A percentile compares a stretch with the other conserved stretches of the same genome.
These are phyloP conservation scores for Emergomyces africanus DNA, from an alignment of 2,329 filamentous ascomycete genomes.

Conservation along the genomic window DNA sequence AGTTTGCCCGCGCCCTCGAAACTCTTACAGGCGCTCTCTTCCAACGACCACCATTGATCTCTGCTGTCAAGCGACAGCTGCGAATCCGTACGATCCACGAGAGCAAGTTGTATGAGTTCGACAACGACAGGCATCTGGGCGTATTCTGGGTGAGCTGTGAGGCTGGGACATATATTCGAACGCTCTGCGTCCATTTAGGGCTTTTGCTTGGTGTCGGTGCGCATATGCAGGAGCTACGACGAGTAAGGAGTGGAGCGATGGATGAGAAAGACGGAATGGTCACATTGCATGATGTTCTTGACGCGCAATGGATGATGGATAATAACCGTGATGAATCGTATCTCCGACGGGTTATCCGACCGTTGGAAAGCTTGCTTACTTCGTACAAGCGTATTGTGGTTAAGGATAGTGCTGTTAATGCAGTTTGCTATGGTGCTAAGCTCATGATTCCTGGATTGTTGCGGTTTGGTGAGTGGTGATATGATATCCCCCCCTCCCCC, in stretches of 20 bases:
- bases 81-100: conserved; percentile 98
- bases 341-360: conserved; percentile 79
- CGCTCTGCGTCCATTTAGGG: conserved; percentile 88
- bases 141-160: conserved; percentile 99
- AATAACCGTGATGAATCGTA: conserved; percentile 92
- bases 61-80: conserved; percentile 95
- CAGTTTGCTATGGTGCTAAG: conserved; percentile 97
- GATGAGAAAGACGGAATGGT: conserved; percentile 80
- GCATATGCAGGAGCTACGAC: conserved; percentile 95
- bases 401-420: conserved; percentile 93
- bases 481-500: too few relatives aligned
- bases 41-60: conserved; percentile 93
- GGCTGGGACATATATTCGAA: conserved; percentile 97
- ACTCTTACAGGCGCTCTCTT: conserved; percentile 93
- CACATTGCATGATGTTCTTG: conserved; percentile 87
- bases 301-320: conserved; percentile 92
- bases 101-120: conserved; percentile 92
- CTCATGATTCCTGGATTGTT: conserved; percentile 96
- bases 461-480: conserved; percentile 57
- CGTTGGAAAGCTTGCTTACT: conserved; percentile 81
- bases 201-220: conserved; percentile 69
- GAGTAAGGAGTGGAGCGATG: conserved; percentile 91
- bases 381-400: conserved; percentile 96
- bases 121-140: conserved; percentile 93
- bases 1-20: conserved; percentile 88